Conservation (phyloP, 805 yeast species). For the Ogataea corticis region DNA sequence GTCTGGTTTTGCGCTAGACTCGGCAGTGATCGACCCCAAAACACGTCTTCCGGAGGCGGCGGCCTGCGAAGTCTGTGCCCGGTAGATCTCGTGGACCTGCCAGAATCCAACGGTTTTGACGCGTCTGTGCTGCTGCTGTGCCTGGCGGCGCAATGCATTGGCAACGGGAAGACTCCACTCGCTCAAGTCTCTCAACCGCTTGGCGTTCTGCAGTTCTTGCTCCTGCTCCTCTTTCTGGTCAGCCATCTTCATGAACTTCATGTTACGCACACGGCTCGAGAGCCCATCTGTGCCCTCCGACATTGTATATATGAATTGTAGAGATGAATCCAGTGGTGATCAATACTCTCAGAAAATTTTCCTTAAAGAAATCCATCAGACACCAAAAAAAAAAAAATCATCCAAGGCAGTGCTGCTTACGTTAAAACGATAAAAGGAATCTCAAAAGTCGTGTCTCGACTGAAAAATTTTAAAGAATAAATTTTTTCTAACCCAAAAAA, state of each 20-base stretch:
- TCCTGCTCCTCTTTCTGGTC: slow-evolving; percentile 36
- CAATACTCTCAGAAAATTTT: neutral
- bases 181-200: slow-evolving; percentile 44
- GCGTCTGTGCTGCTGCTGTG: slow-evolving; percentile 17
- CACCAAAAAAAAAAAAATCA: neutral
- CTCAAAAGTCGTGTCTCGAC: slow-evolving; percentile 2
- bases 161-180: slow-evolving; percentile 51
- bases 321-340: too few species aligned
- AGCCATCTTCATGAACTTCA: slow-evolving; percentile 69
- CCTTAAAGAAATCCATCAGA: neutral
- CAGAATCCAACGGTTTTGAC: slow-evolving; percentile 33
- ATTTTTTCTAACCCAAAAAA: neutral
- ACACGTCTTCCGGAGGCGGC: slow-evolving; percentile 29
- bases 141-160: slow-evolving; percentile 22
- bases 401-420: neutral
- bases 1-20: neutral
- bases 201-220: slow-evolving; percentile 34
- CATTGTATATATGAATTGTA: slow-evolving; percentile 12
- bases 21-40: neutral
- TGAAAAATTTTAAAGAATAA: slow-evolving; percentile 8
- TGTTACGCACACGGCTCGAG: slow-evolving; percentile 75
- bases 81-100: slow-evolving; percentile 19
- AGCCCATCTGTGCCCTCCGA: slow-evolving; percentile 35
- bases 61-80: slow-evolving; percentile 3
- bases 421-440: neutral